Evolutionary conservation across 306 rosid species (phyloP).

Genomic region (Sphenostylis stenocarpa): DNA sequence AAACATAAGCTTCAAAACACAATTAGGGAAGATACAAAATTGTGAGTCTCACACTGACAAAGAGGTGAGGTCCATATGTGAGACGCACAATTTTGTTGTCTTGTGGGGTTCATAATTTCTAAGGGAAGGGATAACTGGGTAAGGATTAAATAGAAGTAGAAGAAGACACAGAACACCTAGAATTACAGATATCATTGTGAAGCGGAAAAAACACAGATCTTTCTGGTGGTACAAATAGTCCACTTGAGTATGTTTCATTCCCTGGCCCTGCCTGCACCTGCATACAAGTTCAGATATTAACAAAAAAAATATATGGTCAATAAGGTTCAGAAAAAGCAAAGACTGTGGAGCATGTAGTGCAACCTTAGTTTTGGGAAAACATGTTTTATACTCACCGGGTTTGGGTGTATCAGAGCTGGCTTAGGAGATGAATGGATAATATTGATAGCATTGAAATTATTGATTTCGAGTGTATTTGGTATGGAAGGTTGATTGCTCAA

Average conservation of each 20-base stretch:
- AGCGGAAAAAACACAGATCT: background rate
- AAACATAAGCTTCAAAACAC: background rate
- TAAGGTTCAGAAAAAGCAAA: background rate
- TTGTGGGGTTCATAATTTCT: background rate
- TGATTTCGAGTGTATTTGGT: background rate
- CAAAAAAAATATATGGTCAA: background rate
- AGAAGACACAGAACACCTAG: background rate
- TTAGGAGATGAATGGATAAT: background rate
- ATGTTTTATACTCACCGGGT: conserved; percentile 23
- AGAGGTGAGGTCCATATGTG: background rate
- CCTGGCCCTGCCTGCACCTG: background rate
- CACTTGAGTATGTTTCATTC: conserved; percentile 1
- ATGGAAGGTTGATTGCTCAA: background rate
- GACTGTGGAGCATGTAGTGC: background rate
- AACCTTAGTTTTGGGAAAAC: background rate
- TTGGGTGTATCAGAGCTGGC: background rate
- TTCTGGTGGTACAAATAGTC: background rate
- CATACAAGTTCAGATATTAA: background rate
- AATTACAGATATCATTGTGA: background rate
- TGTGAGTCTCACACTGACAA: background rate
- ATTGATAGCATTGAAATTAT: background rate
- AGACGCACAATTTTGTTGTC: background rate
- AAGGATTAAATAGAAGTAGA: background rate
- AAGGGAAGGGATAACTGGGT: background rate
- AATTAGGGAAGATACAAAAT: background rate